Conservation (phyloP, 768 basidiomycete species). For the Calocera viscosa region DNA sequence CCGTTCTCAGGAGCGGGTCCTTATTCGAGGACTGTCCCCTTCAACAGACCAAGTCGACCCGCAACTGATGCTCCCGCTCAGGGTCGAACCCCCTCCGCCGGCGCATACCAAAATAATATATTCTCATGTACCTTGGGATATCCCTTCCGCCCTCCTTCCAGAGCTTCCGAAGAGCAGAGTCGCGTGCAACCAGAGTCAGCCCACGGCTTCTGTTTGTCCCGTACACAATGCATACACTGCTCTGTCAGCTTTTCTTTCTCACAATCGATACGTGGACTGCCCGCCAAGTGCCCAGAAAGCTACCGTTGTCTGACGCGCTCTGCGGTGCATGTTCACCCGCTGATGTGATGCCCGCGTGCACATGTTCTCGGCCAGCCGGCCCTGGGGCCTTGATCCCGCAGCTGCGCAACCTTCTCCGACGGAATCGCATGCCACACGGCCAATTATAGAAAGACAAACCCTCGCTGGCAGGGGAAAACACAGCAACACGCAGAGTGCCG, state of each 20-base stretch:
- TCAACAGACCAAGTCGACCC: not conserved
- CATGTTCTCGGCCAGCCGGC: not conserved
- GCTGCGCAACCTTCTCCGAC: not conserved
- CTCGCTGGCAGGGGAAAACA: not conserved
- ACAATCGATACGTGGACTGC: not conserved
- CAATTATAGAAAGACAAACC: not conserved
- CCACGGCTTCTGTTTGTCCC: too few relatives aligned
- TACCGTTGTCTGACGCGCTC: not conserved
- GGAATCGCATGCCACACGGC: not conserved
- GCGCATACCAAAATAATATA: not conserved
- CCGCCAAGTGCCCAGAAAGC: not conserved
- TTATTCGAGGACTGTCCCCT: not conserved
- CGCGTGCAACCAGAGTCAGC: not conserved
- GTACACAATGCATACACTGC: too few relatives aligned
- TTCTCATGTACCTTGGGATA: not conserved
- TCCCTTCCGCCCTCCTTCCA: not conserved
- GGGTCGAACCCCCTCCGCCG: not conserved
- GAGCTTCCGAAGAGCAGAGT: not conserved
- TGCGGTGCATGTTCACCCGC: not conserved
- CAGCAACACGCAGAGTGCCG: not conserved
- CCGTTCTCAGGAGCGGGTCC: not conserved
- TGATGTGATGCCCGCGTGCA: not conserved
- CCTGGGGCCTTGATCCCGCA: not conserved
- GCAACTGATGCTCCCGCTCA: not conserved
- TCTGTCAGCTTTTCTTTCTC: not conserved